Percentiles rank a stretch among this genome's conserved stretches.
These are phyloP conservation scores for Golubevia pallescens DNA, from an alignment of 1,284 basidiomycete genomes.

Conservation along the genomic window DNA sequence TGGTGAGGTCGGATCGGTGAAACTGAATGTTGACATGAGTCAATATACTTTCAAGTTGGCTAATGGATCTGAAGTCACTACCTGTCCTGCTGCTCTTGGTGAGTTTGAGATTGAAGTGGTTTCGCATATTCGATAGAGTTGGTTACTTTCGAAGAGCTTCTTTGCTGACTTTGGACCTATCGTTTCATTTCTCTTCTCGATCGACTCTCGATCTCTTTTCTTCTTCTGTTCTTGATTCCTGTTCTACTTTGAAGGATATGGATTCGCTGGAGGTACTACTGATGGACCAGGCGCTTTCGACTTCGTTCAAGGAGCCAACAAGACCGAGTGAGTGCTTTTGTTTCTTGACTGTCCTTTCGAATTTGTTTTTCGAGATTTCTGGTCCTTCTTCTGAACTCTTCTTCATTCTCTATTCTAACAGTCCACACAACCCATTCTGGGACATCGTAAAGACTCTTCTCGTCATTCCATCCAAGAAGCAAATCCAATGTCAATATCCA, in stretches of 20 bases:
- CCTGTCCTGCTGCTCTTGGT: slow-evolving; percentile 82
- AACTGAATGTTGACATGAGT: slow-evolving; percentile 70
- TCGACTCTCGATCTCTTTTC: slow-evolving; percentile 6
- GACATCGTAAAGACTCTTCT: slow-evolving; percentile 73
- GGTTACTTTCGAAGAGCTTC: too few relatives aligned
- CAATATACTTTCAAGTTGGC: slow-evolving; percentile 73
- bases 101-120: slow-evolving; percentile 30
- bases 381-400: not conserved
- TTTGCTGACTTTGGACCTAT: too few relatives aligned
- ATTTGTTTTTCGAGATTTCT: too few relatives aligned
- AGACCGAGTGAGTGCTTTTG: slow-evolving; percentile 63
- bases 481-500: slow-evolving; percentile 77
- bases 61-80: slow-evolving; percentile 74
- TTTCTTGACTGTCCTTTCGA: too few relatives aligned
- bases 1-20: slow-evolving; percentile 32
- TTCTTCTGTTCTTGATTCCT: not conserved
- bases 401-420: not conserved
- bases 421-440: slow-evolving; percentile 78
- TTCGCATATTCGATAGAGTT: not conserved
- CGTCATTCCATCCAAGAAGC: slow-evolving; percentile 72
- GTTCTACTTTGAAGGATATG: slow-evolving; percentile 71
- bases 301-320: slow-evolving; percentile 78
- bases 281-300: slow-evolving; percentile 81
- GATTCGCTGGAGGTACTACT: slow-evolving; percentile 81
- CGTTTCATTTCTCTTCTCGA: slow-evolving; percentile 22